Percentiles rank a stretch among this genome's conserved stretches.
These are phyloP conservation scores for Xenoacremonium recifei DNA, from an alignment of 2,329 filamentous ascomycete species.

Conservation along the genomic window DNA sequence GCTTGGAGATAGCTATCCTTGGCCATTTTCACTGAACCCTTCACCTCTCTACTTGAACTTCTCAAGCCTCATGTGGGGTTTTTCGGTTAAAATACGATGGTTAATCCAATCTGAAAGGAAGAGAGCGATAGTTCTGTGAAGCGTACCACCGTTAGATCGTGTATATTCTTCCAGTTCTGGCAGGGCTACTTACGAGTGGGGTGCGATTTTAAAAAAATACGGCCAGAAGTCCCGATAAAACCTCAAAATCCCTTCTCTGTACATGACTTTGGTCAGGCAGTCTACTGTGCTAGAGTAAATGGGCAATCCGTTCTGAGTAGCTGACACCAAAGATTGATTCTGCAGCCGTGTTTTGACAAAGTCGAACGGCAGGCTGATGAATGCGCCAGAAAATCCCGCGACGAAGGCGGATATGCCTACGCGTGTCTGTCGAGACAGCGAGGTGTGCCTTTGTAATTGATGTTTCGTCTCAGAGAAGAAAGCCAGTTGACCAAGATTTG, in stretches of 20 bases:
- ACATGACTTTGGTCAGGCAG: constrained; percentile 63
- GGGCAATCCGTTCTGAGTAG: constrained; percentile 47
- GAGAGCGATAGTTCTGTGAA: neutral
- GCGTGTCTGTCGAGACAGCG: constrained; percentile 49
- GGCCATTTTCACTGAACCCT: no score
- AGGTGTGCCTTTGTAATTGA: constrained; percentile 16
- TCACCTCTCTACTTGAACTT: no score
- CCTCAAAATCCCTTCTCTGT: constrained; percentile 63
- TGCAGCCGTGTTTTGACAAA: constrained; percentile 72
- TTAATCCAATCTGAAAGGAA: neutral
- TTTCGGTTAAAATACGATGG: neutral
- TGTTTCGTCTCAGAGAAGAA: constrained; percentile 20
- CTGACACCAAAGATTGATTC: constrained; percentile 49
- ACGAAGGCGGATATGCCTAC: constrained; percentile 63
- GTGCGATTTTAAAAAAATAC: constrained; percentile 68
- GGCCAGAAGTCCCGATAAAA: constrained; percentile 72
- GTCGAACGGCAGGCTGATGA: constrained; percentile 69
- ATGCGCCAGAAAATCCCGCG: constrained; percentile 69
- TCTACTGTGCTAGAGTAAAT: constrained; percentile 66
- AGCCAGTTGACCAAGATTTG: constrained; percentile 19
- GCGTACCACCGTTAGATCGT: no score
- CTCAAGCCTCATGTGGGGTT: no score
- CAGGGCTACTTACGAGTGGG: constrained; percentile 62
- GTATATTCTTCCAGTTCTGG: no score
- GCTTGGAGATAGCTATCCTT: no score